A percentile compares a stretch with the other conserved stretches of the same genome.
Evolutionary conservation across 352 stramenopile genomes (phyloP).

Genomic region (Pythium coloratum): DNA sequence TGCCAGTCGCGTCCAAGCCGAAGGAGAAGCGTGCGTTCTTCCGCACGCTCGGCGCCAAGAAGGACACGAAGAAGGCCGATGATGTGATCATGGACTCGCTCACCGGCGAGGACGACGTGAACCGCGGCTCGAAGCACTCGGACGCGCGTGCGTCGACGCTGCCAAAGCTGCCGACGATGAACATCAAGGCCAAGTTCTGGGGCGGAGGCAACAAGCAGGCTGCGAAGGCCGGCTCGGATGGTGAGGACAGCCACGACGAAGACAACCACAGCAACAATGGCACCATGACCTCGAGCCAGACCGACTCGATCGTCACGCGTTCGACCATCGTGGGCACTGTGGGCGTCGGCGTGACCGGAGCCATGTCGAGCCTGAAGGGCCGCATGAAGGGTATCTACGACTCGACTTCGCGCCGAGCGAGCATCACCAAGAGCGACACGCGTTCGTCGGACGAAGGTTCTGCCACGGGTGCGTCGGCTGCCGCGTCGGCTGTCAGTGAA

Average conservation of each 20-base stretch:
- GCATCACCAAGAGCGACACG: conserved; percentile 53
- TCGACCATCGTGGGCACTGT: conserved; percentile 82
- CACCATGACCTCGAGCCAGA: conserved; percentile 45
- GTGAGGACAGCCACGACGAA: conserved; percentile 37
- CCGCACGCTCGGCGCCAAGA: conserved; percentile 84
- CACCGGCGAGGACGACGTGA: conserved; percentile 71
- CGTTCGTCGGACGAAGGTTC: conserved; percentile 29
- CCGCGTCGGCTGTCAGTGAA: conserved; percentile 1
- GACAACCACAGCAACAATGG: conserved; percentile 23
- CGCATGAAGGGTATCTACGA: conserved; percentile 85
- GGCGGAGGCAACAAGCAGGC: conserved; percentile 38
- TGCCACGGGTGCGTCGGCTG: conserved; percentile 25
- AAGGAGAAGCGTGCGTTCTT: conserved; percentile 78
- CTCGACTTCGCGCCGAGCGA: conserved; percentile 43
- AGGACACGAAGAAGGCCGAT: conserved; percentile 56
- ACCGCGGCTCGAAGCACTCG: conserved; percentile 49
- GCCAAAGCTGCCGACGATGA: conserved; percentile 60
- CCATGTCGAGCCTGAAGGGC: conserved; percentile 82
- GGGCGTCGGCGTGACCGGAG: conserved; percentile 63
- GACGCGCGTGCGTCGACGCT: conserved; percentile 61
- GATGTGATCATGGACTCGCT: conserved; percentile 77
- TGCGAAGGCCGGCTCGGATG: conserved; percentile 50
- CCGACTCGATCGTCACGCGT: conserved; percentile 49
- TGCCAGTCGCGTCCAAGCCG: conserved; percentile 53
- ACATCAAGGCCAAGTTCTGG: conserved; percentile 79